Evolutionary conservation across 495 filamentous ascomycete genomes (phyloP).

Genomic region (Penicillium samsonianum): DNA sequence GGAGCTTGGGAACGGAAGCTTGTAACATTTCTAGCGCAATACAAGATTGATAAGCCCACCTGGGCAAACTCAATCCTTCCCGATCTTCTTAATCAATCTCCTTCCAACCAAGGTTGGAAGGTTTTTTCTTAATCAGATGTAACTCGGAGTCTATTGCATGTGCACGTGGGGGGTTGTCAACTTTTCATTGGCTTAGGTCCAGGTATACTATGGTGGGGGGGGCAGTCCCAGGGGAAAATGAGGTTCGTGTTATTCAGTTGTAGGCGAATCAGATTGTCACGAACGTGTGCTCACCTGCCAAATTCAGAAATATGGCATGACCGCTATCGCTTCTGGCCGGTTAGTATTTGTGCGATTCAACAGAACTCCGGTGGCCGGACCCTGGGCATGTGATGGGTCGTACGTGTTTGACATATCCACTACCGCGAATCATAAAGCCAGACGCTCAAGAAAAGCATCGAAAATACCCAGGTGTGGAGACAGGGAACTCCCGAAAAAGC

Average conservation of each 20-base stretch:
- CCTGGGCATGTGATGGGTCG: background rate
- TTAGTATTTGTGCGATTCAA: background rate
- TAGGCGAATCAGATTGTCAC: background rate
- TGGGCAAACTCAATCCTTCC: background rate
- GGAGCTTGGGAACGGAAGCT: background rate
- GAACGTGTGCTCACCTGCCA: background rate
- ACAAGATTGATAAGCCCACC: slow-evolving; percentile 3
- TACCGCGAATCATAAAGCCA: background rate
- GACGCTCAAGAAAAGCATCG: background rate
- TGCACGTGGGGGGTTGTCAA: background rate
- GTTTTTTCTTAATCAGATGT: background rate
- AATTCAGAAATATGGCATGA: background rate
- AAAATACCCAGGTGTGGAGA: too few species aligned
- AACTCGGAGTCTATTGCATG: too few species aligned
- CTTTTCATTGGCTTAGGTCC: background rate
- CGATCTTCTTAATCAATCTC: background rate
- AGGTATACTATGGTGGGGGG: background rate
- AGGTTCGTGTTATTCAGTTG: background rate
- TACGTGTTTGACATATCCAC: background rate
- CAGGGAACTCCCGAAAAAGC: background rate
- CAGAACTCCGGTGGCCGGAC: background rate
- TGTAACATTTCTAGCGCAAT: background rate
- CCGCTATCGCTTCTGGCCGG: background rate
- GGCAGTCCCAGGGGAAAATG: background rate
- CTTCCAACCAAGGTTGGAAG: background rate